Evolutionary conservation across 768 basidiomycete genomes (phyloP).

Genomic region (Lactifluus volemus): DNA sequence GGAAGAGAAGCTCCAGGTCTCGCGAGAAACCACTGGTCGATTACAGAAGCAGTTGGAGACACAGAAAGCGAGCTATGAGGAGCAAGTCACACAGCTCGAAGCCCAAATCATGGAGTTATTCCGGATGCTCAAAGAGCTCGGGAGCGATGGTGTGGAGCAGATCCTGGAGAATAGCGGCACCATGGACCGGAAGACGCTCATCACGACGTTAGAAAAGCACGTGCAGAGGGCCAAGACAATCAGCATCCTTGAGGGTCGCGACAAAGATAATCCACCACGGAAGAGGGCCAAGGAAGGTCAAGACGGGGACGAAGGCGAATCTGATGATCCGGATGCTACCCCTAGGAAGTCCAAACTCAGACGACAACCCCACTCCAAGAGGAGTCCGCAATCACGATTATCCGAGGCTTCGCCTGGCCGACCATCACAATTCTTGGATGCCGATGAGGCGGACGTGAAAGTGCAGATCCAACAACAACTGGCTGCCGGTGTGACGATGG

Average conservation of each 20-base stretch:
- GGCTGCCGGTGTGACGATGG: constrained; percentile 62
- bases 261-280: constrained; percentile 25
- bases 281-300: constrained; percentile 27
- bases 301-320: constrained; percentile 33
- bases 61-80: constrained; percentile 75
- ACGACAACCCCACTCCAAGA: constrained; percentile 28
- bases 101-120: constrained; percentile 91
- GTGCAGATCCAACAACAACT: constrained; percentile 85
- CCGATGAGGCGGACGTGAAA: constrained; percentile 73
- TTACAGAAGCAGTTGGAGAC: constrained; percentile 70
- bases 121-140: constrained; percentile 83
- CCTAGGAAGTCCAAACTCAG: constrained; percentile 45
- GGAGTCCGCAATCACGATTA: constrained; percentile 30
- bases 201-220: constrained; percentile 72
- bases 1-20: constrained; percentile 71
- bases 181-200: constrained; percentile 76
- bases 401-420: constrained; percentile 42
- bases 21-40: constrained; percentile 67
- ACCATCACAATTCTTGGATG: constrained; percentile 83
- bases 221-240: constrained; percentile 81
- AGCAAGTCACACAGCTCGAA: constrained; percentile 81
- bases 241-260: constrained; percentile 72
- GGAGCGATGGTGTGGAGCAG: constrained; percentile 57
- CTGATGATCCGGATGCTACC: constrained; percentile 47
- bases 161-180: constrained; percentile 50